phyloP scores from a whole-genome alignment of 2,329 filamentous ascomycete genomes.

The Lachnellula occidentalis region DNA sequence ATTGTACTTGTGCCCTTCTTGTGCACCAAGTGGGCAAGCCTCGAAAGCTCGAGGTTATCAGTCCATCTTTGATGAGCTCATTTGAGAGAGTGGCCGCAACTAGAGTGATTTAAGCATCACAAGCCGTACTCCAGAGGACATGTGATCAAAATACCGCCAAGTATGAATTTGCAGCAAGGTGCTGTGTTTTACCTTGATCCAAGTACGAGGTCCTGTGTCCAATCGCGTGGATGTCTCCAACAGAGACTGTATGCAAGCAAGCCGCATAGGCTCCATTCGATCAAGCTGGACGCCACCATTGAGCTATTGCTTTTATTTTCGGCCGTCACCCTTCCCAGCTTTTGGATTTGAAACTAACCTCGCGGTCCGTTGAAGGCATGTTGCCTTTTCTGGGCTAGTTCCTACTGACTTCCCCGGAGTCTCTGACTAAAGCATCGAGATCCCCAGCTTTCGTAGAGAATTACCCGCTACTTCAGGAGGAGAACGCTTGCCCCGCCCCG shows the following conservation, averaged over 20 bases:
- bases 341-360: neutral
- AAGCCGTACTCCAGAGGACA: no score
- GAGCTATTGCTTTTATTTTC: neutral
- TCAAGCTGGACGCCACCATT: neutral
- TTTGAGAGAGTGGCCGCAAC: no score
- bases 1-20: no score
- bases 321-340: neutral
- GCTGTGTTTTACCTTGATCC: no score
- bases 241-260: neutral
- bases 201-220: no score
- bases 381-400: neutral
- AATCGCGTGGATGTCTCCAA: no score
- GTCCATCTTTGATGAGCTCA: no score
- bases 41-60: no score
- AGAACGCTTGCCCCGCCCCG: neutral
- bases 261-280: neutral
- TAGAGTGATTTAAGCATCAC: no score
- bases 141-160: no score
- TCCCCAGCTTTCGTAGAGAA: neutral
- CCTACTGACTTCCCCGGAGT: neutral
- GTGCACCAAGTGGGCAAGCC: no score
- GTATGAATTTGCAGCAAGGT: no score
- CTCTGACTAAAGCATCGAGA: neutral
- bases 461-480: neutral
- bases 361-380: neutral